phyloP scores from a whole-genome alignment of 306 rosid species.

The Clitoria ternatea region DNA sequence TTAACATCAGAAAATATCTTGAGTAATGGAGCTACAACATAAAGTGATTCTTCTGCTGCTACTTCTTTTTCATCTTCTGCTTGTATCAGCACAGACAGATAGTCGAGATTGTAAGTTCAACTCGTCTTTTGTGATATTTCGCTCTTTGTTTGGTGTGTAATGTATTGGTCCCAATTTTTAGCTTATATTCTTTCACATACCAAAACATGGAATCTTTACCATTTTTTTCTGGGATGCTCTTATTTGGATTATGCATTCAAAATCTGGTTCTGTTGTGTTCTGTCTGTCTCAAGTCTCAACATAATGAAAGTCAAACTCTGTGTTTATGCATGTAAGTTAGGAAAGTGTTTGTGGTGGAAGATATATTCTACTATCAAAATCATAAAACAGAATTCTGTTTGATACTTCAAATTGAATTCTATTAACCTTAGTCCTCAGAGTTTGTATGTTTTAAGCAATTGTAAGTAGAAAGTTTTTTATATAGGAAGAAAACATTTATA shows the following conservation, averaged over 20 bases:
- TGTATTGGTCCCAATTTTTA: not conserved
- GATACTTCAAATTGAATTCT: too few relatives aligned
- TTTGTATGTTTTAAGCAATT: too few relatives aligned
- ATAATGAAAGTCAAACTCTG: constrained; percentile 7
- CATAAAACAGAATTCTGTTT: constrained; percentile 2
- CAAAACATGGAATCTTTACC: constrained; percentile 2
- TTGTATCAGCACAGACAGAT: constrained; percentile 33
- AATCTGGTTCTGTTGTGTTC: not conserved
- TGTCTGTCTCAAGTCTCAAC: not conserved
- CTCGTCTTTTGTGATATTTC: constrained; percentile 1
- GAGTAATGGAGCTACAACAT: constrained; percentile 27
- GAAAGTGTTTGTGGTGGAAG: constrained; percentile 4
- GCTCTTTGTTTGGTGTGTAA: not conserved
- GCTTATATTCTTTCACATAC: constrained; percentile 12
- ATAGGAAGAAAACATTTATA: too few relatives aligned
- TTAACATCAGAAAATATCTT: not conserved
- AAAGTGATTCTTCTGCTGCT: constrained; percentile 35
- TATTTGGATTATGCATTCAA: not conserved
- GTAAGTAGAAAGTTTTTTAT: too few relatives aligned
- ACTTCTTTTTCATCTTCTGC: constrained; percentile 34
- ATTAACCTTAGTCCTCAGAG: too few relatives aligned
- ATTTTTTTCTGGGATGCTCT: not conserved
- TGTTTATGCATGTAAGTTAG: not conserved
- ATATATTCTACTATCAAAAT: not conserved
- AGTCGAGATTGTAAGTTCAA: constrained; percentile 39